Base-by-base conservation (phyloP, 495 filamentous ascomycete species). In the Penicillium pulvis region DNA sequence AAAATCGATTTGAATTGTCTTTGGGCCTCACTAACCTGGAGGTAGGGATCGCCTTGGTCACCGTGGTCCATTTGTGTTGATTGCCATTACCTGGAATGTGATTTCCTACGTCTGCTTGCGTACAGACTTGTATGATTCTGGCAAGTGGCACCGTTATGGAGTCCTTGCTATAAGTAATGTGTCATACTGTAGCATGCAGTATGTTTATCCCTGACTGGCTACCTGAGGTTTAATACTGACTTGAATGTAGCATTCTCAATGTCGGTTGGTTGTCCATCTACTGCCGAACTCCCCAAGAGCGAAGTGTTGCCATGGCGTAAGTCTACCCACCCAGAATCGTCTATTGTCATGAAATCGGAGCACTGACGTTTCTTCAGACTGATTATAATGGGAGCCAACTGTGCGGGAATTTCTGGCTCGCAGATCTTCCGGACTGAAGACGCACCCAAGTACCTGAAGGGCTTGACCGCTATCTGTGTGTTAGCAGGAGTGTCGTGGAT, bases 341-440 rank as follows among this genome's bases (percentile, higher is more conserved):
- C 58, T 31, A 46, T 24, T 55, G 30, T 30, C 14, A 53, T 23
- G 10, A 4, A 50, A 39, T 45, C 10, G 33, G 30, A 41, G 46
- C 50, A 50, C 61, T 71, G 30, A 67, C 35, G 51, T 44, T 46
- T 35, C 24, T 31, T 26, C 24, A 79, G 75, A 12, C 69, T 83
- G 48, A 71, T 84, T 43, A 75, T 86, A 42, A 84, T 84, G 80
- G 74, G 78, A 10, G 83, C 83, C 11, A 83, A 83, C 55, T 69
- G 73, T 45, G 69, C 77, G 4, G 81, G 81, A 2, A 84, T 82
- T 26, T 75, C 80, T 9, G 81, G 82, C 4, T 74, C 75, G 7
- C 81, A 85, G 62, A 71, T 85, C 42, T 85, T 84, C 68, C 78
- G 79, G 24, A 75, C 76, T 0, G 59, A 74, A 17, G 82, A 85